phyloP scores from a whole-genome alignment of 2,329 filamentous ascomycete species.

The Alternaria sp. region DNA sequence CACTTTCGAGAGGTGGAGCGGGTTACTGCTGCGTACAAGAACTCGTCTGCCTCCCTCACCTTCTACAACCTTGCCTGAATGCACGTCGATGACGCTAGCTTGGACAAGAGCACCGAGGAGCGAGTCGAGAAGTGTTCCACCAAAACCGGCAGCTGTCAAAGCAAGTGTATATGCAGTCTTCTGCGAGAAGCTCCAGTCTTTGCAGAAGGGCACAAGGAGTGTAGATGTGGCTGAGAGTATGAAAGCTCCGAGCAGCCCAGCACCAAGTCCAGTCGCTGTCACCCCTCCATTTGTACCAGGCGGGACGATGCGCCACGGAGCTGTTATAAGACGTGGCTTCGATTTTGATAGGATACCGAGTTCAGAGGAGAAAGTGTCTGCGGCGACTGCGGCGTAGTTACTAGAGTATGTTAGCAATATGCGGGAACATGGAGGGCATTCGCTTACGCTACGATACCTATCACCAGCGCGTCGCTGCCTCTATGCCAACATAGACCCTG shows the following conservation, averaged over 20 bases:
- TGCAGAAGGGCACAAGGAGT: conserved; percentile 75
- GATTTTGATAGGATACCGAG: conserved; percentile 85
- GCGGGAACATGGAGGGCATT: neutral
- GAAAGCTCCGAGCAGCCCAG: conserved; percentile 77
- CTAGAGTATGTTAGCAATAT: conserved; percentile 58
- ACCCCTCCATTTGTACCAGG: conserved; percentile 95
- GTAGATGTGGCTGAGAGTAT: conserved; percentile 73
- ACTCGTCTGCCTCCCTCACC: conserved; percentile 76
- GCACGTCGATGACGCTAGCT: conserved; percentile 83
- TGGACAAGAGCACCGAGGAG: conserved; percentile 86
- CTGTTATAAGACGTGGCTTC: conserved; percentile 86
- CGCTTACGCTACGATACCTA: conserved; percentile 59
- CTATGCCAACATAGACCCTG: conserved; percentile 52
- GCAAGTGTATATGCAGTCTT: conserved; percentile 56
- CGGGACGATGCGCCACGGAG: conserved; percentile 80
- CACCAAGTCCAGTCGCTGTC: conserved; percentile 75
- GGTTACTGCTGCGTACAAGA: conserved; percentile 46
- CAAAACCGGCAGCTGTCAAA: conserved; percentile 75
- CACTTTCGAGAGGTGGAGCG: conserved; percentile 41
- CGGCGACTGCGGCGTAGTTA: conserved; percentile 90
- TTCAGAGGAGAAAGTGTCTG: conserved; percentile 95
- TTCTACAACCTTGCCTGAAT: conserved; percentile 88
- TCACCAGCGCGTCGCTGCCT: conserved; percentile 53
- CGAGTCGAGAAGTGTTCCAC: conserved; percentile 88
- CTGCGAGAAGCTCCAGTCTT: conserved; percentile 38